Evolutionary conservation across 139 green algal species (phyloP), one percentile per base, ranked within the genome.

Genomic region (Pleodorina starrii): DNA sequence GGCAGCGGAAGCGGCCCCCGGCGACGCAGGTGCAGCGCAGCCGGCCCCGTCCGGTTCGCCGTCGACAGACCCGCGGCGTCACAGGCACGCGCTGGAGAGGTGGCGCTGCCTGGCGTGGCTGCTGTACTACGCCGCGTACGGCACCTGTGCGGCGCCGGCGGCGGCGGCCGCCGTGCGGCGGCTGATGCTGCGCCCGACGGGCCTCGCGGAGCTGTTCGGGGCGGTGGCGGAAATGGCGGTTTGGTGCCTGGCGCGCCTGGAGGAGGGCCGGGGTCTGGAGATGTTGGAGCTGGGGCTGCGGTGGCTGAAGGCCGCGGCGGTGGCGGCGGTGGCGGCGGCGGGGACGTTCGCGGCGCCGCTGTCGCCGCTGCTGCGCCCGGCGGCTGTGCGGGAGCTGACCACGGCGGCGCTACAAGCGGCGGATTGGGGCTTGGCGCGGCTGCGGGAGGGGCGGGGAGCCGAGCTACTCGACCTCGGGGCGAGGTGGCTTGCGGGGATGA

Each of bases 81-180:
- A 29, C 1, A 25, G 21, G 57, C 9, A 40, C 5, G 29, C 12
- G 59, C 40, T 32, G 57, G 51, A 40, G 17, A 54, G 79, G 51
- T 57, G 57, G 14, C n/a, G 43, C 29, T n/a, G n/a, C 60, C 25
- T 77, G 42, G 81, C 60, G 14, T 87, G 81, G 81, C 60, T 87
- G 59, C 60, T 77, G 59, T 74, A 75, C 51, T 87, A 87, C 36
- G 25, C 51, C 3, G 42, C 60, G 60, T 60, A 87, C 81, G 81
- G 29, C 40, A 51, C n/a, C 1, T 75, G 42, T 16, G 40, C 42
- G 17, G 81, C 44, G 29, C 81, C 81, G 16, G 60, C 60, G 7
- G 81, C 66, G 29, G 29, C 21, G 3, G 81, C 81, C 1, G 81
- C 19, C 7, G n/a, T 87, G 29, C 81, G 60, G 1, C 81, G 81